phyloP scores from a whole-genome alignment of 2,329 filamentous ascomycete genomes.

The Zymoseptoria brevis region DNA sequence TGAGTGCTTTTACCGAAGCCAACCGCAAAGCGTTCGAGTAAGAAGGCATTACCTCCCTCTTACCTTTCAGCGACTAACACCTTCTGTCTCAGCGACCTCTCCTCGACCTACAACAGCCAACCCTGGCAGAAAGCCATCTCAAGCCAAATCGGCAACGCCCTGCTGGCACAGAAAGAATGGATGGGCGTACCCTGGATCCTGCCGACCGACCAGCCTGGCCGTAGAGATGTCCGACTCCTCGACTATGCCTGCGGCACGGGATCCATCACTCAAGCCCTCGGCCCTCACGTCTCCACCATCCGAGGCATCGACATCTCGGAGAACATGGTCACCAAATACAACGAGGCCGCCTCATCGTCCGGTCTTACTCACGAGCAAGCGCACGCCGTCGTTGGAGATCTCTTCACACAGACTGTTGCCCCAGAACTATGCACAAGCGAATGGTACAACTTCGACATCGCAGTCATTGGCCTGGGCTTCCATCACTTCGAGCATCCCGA shows the following conservation, averaged over 20 bases:
- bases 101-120: constrained; percentile 26
- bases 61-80: neutral
- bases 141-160: constrained; percentile 22
- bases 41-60: neutral
- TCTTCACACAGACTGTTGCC: constrained; percentile 26
- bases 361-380: constrained; percentile 21
- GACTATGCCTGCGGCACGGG: constrained; percentile 32
- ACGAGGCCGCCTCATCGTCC: constrained; percentile 18
- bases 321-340: constrained; percentile 28
- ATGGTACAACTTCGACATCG: constrained; percentile 37
- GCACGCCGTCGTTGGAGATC: constrained; percentile 28
- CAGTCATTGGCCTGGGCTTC: constrained; percentile 37
- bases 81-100: constrained; percentile 20
- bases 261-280: constrained; percentile 26
- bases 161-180: constrained; percentile 24
- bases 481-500: constrained; percentile 36
- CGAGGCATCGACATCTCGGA: constrained; percentile 28
- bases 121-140: constrained; percentile 27
- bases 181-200: constrained; percentile 22
- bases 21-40: constrained; percentile 30
- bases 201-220: constrained; percentile 1
- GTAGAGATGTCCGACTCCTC: constrained; percentile 20
- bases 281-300: constrained; percentile 24
- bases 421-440: constrained; percentile 21
- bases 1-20: constrained; percentile 29